These are phyloP conservation scores for Fremontodendron californicum DNA, from an alignment of 345 rosid species.

Conservation along the genomic window DNA sequence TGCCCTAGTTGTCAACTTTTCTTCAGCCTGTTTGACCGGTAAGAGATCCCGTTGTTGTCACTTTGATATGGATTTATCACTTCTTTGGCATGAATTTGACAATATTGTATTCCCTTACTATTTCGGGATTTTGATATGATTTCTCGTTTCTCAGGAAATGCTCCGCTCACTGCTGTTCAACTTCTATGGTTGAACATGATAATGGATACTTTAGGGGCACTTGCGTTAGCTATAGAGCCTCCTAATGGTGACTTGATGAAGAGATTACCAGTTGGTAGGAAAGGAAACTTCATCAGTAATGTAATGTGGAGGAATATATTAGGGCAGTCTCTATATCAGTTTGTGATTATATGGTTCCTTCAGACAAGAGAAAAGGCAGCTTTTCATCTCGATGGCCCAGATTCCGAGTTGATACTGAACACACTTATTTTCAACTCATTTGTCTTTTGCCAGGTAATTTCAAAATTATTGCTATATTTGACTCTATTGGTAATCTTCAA, in stretches of 20 bases:
- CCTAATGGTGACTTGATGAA: conserved; percentile 73
- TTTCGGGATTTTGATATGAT: conserved; percentile 12
- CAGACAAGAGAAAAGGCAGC: conserved; percentile 53
- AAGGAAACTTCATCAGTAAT: conserved; percentile 79
- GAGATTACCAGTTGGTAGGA: conserved; percentile 67
- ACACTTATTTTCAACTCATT: conserved; percentile 81
- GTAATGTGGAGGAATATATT: conserved; percentile 97
- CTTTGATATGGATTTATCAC: conserved; percentile 8
- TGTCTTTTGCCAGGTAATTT: conserved; percentile 82
- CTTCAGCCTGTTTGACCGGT: conserved; percentile 93
- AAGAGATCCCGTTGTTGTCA: conserved; percentile 15
- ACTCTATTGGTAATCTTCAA: neutral
- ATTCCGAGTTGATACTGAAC: conserved; percentile 62
- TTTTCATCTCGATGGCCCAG: conserved; percentile 42
- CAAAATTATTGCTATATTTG: neutral
- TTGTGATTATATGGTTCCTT: conserved; percentile 59
- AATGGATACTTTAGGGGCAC: conserved; percentile 88
- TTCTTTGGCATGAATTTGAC: neutral
- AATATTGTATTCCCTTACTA: conserved; percentile 12
- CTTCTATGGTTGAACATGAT: conserved; percentile 91
- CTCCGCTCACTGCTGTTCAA: conserved; percentile 83
- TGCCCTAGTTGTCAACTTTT: conserved; percentile 77
- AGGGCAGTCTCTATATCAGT: conserved; percentile 87
- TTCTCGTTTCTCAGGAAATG: conserved; percentile 44
- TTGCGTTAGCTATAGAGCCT: conserved; percentile 84